phyloP scores from a whole-genome alignment of 176 grass and related monocot species.

The maize (Zea mays) region Zm-B73-REFERENCE-NAM-5.0 NC_050101.1:9280501-9281000 shows the following conservation, averaged over 20 bases:
- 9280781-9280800: too few species aligned
- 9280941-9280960: too few species aligned
- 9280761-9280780: neutral
- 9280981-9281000: too few species aligned
- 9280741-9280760: neutral
- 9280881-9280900: too few species aligned
- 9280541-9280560: neutral
- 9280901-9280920: too few species aligned
- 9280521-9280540: conserved; percentile 30
- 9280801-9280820: too few species aligned
- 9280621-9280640: conserved; percentile 20
- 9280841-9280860: too few species aligned
- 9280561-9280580: neutral
- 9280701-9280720: neutral
- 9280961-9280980: too few species aligned
- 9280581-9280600: neutral
- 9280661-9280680: neutral
- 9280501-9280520: conserved; percentile 5
- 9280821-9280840: too few species aligned
- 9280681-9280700: conserved; percentile 28
- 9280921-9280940: too few species aligned
- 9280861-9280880: too few species aligned
- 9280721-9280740: too few species aligned
- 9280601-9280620: conserved; percentile 40
- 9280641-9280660: conserved; percentile 6